phyloP scores from a whole-genome alignment of 257 asterid species.

The Fraxinus americana region DNA sequence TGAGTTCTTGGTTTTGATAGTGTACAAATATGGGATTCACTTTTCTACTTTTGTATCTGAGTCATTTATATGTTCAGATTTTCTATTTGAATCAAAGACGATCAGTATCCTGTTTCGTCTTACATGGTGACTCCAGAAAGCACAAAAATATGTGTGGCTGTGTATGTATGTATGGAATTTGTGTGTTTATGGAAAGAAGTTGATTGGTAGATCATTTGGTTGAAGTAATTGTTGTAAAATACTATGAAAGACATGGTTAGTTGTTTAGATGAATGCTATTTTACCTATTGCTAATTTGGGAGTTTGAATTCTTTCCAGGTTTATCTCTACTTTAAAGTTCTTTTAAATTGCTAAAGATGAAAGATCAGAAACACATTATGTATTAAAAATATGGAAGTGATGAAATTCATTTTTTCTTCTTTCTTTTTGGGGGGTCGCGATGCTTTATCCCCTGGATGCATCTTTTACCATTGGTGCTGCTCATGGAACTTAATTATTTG shows the following conservation, averaged over 20 bases:
- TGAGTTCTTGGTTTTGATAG: not conserved
- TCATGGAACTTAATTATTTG: too few relatives aligned
- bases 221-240: not conserved
- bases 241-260: too few relatives aligned
- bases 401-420: too few relatives aligned
- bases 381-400: not conserved
- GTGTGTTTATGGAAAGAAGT: not conserved
- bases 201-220: not conserved
- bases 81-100: not conserved
- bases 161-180: not conserved
- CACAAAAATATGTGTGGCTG: not conserved
- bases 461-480: not conserved
- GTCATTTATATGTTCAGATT: conserved; percentile 4
- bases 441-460: not conserved
- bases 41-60: conserved; percentile 6
- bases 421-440: not conserved
- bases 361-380: not conserved
- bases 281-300: too few relatives aligned
- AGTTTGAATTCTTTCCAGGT: too few relatives aligned
- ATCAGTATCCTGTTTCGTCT: not conserved
- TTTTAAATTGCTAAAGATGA: not conserved
- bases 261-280: too few relatives aligned
- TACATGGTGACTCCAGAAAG: not conserved
- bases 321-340: not conserved
- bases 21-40: not conserved